These are phyloP conservation scores for Russula olivacea DNA, from an alignment of 768 basidiomycete genomes.

Conservation along the genomic window DNA sequence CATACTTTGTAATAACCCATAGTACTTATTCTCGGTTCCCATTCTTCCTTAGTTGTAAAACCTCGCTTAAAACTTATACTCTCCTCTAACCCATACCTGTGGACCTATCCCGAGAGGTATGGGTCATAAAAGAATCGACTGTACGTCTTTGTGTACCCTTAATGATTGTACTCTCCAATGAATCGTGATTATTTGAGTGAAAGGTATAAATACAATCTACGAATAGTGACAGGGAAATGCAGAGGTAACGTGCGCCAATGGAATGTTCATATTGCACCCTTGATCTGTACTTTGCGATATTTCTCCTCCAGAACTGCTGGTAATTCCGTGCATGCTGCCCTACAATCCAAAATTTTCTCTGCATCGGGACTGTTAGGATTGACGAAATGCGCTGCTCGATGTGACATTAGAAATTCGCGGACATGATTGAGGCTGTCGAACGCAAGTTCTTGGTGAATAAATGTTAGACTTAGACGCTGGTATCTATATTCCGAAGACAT, in stretches of 20 bases:
- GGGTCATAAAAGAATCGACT: too few relatives aligned
- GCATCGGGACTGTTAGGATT: constrained; percentile 56
- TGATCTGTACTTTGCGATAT: constrained; percentile 83
- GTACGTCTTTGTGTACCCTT: not conserved
- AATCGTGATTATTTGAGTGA: constrained; percentile 12
- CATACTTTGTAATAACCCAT: too few relatives aligned
- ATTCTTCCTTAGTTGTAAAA: not conserved
- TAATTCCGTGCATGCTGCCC: constrained; percentile 50
- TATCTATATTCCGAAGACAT: constrained; percentile 51
- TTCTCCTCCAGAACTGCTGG: constrained; percentile 66
- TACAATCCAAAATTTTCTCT: constrained; percentile 70
- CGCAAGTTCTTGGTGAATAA: constrained; percentile 75
- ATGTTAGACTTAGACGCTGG: constrained; percentile 64
- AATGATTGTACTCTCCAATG: not conserved
- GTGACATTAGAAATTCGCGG: constrained; percentile 62
- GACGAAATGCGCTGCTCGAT: constrained; percentile 61
- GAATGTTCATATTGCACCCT: constrained; percentile 72
- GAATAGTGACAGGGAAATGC: not conserved
- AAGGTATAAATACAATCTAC: constrained; percentile 13
- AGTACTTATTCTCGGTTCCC: too few relatives aligned
- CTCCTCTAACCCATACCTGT: too few relatives aligned
- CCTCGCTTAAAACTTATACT: not conserved
- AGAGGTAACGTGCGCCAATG: constrained; percentile 11
- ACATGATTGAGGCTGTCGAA: constrained; percentile 65
- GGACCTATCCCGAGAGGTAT: too few relatives aligned